Evolutionary conservation across 768 basidiomycete species (phyloP).

Genomic region (Pleurotus salmoneostramineus): DNA sequence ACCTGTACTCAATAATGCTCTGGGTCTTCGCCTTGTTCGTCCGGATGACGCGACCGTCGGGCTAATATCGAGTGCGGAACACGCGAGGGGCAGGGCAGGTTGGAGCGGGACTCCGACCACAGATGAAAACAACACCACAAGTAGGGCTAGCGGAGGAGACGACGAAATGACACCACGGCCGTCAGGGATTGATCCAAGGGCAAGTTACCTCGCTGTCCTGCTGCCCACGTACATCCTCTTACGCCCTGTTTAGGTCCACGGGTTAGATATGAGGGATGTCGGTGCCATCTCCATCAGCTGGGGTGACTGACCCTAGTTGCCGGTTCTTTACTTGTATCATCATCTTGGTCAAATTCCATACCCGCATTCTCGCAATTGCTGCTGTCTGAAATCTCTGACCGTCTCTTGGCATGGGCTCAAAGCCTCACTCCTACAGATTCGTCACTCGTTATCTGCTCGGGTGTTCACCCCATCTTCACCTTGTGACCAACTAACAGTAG

Average conservation of each 20-base stretch:
- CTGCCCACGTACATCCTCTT: constrained; percentile 3
- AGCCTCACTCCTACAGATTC: too few relatives aligned
- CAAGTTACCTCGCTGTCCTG: constrained; percentile 6
- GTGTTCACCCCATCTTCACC: too few relatives aligned
- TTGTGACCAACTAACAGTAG: too few relatives aligned
- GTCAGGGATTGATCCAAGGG: background rate
- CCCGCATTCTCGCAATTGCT: too few relatives aligned
- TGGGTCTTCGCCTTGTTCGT: constrained; percentile 1
- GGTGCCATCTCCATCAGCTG: constrained; percentile 25
- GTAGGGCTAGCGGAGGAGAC: background rate
- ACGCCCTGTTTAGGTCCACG: constrained; percentile 6
- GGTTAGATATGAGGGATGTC: constrained; percentile 18
- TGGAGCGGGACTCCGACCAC: background rate
- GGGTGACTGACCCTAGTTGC: constrained; percentile 19
- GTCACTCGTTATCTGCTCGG: too few relatives aligned
- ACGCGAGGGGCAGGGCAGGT: background rate
- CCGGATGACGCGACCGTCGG: background rate
- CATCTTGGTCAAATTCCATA: too few relatives aligned
- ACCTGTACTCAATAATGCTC: too few relatives aligned
- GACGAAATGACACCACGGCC: constrained; percentile 1
- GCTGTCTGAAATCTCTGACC: too few relatives aligned
- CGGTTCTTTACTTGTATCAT: too few relatives aligned
- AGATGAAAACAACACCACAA: background rate
- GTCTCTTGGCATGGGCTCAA: too few relatives aligned
- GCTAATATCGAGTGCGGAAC: background rate